Conservation (phyloP, 2,329 filamentous ascomycete genomes). For the Talaromyces sp. region DNA sequence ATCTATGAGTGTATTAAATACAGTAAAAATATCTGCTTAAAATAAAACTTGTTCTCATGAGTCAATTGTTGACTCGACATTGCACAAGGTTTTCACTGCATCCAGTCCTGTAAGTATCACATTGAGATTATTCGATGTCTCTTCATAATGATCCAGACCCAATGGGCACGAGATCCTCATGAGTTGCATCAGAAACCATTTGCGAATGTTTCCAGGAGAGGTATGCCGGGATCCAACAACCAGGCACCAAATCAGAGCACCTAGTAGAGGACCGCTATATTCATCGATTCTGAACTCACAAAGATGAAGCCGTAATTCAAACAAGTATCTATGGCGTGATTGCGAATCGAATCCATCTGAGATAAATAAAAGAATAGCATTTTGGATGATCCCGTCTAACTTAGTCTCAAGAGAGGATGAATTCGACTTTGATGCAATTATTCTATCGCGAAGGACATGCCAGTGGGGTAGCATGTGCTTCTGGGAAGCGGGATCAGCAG, state of each 20-base stretch:
- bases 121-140: conserved; percentile 12
- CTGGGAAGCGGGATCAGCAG: not conserved
- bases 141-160: conserved; percentile 10
- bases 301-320: conserved; percentile 12
- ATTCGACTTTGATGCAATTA: not conserved
- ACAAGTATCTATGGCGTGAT: not conserved
- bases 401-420: not conserved
- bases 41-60: not conserved
- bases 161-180: conserved; percentile 14
- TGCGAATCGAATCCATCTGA: not conserved
- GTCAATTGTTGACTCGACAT: not conserved
- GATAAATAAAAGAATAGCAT: conserved; percentile 5
- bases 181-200: conserved; percentile 20
- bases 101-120: conserved; percentile 14
- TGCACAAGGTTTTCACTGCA: not conserved
- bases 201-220: conserved; percentile 4
- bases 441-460: conserved; percentile 5
- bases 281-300: conserved; percentile 12
- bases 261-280: conserved; percentile 14
- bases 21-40: not conserved
- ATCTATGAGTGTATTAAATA: not conserved
- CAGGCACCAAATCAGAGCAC: conserved; percentile 18
- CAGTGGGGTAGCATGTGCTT: not conserved
- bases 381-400: conserved; percentile 4
- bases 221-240: conserved; percentile 15